Evolutionary conservation across 768 basidiomycete genomes (phyloP).

Genomic region (Naematelia aurantialba): DNA sequence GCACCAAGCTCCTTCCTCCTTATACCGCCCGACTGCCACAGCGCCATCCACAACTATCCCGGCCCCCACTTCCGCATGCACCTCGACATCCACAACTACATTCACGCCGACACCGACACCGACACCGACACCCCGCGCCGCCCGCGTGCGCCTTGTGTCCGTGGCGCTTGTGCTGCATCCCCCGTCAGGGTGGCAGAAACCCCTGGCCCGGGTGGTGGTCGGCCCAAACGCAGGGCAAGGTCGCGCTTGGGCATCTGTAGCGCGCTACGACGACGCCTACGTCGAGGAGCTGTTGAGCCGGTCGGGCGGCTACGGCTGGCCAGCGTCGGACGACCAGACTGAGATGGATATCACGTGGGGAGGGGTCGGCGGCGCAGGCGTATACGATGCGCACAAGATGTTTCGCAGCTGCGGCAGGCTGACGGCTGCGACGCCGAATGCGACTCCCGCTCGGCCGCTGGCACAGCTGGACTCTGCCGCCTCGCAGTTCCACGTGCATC

Average conservation of each 20-base stretch:
- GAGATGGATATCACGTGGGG: slow-evolving; percentile 28
- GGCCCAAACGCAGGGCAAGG: slow-evolving; percentile 32
- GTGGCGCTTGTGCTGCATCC: slow-evolving; percentile 38
- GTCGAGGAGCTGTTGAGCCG: slow-evolving; percentile 59
- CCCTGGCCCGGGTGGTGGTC: slow-evolving; percentile 40
- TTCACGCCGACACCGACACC: too few species aligned
- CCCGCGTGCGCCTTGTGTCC: slow-evolving; percentile 36
- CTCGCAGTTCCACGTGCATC: slow-evolving; percentile 1
- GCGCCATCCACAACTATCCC: too few species aligned
- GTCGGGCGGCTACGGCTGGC: slow-evolving; percentile 55
- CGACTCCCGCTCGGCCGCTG: slow-evolving; percentile 8
- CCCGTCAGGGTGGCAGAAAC: slow-evolving; percentile 36
- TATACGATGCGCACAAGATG: slow-evolving; percentile 76
- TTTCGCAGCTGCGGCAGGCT: slow-evolving; percentile 64
- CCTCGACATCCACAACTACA: too few species aligned
- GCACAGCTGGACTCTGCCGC: slow-evolving; percentile 8
- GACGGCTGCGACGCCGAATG: too few species aligned
- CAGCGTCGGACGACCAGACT: slow-evolving; percentile 18
- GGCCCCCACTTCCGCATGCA: too few species aligned
- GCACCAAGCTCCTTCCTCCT: slow-evolving; percentile 31
- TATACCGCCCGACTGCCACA: slow-evolving; percentile 11
- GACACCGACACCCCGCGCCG: too few species aligned
- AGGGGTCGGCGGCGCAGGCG: slow-evolving; percentile 56
- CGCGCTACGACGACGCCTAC: slow-evolving; percentile 73
- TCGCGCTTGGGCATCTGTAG: slow-evolving; percentile 65